Base-by-base conservation (phyloP, 495 filamentous ascomycete genomes). In the Hypoxylon rickii region DNA sequence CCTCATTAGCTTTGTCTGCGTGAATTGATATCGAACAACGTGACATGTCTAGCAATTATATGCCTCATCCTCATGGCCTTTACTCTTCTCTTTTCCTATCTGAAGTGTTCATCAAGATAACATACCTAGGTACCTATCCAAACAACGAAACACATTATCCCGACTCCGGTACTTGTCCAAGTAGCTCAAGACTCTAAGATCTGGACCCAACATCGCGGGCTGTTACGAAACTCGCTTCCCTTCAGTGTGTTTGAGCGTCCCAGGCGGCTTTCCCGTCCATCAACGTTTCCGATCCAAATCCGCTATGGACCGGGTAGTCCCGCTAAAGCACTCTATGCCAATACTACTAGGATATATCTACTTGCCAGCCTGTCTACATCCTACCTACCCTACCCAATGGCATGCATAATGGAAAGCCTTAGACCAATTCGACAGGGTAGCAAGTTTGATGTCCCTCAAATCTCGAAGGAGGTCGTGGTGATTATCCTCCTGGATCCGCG, bases 181-280 rank as follows among this genome's bases (percentile, higher is more conserved):
- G 4, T 29, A 29, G 24, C 10, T 29, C 24, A 29, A 29, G 10
- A 4, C 18, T 16, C 18, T 18, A 49, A 47, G 43, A 50, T 46
- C 29, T 52, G 37, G 19, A 43, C 8, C 47, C 38, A 40, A 38
- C 41, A 37, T 49, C 43, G 48, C 32, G 13, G 38, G 45, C 32
- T 16, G 43, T 56, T 57, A 43, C 58, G 58, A 62, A 62, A 62
- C 58, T 62, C 58, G 58, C 58, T 62, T 57, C 52, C 24, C 43
- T 44, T 40, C 51, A 48, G 38, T 43, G 21, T 18, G 58, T 62
- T 56, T 62, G 58, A 61, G 21, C 22, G 58, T 62, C 52, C 56
- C 51, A 61, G 51, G 41, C 36, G 21, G 19, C 40, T 19, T 55
- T 55, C 57, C 50, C 42, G 32, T 29, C 50, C 24, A 20, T 29